A percentile compares a stretch with the other conserved stretches of the same genome.
These are phyloP conservation scores for carrot (Daucus carota) DNA, from an alignment of 129 eudicot genomes.

Conservation along the genomic window DNA sequence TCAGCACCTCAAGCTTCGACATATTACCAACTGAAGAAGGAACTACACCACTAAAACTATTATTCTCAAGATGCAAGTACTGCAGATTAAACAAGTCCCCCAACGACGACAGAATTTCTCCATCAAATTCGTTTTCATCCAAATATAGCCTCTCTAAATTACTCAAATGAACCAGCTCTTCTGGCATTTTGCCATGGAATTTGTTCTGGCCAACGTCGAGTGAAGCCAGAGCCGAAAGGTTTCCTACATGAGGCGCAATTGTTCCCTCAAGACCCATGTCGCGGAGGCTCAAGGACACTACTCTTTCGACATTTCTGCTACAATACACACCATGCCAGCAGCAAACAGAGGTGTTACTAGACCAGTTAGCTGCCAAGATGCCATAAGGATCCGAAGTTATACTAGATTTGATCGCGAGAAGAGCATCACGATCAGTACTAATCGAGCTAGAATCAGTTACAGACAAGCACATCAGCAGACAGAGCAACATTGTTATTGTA, in stretches of 20 bases:
- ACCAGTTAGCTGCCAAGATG: neutral
- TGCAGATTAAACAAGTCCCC: slow-evolving; percentile 6
- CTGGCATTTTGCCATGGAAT: slow-evolving; percentile 14
- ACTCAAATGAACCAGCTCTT: slow-evolving; percentile 6
- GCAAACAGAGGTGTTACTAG: neutral
- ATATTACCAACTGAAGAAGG: slow-evolving; percentile 2
- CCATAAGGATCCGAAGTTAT: neutral
- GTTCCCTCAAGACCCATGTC: slow-evolving; percentile 13
- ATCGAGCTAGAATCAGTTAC: neutral
- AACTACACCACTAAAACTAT: slow-evolving; percentile 13
- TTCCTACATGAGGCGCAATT: slow-evolving; percentile 11
- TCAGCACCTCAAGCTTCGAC: neutral
- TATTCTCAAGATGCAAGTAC: neutral
- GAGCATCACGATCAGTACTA: neutral
- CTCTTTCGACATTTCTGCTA: neutral
- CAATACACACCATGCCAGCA: neutral
- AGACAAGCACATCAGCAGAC: neutral
- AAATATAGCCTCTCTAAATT: neutral
- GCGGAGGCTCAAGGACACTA: neutral
- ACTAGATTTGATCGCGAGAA: neutral
- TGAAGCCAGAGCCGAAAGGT: slow-evolving; percentile 13
- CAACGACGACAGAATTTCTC: slow-evolving; percentile 14
- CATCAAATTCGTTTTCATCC: slow-evolving; percentile 10
- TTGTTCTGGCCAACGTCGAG: slow-evolving; percentile 6
- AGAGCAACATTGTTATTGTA: too few relatives aligned